phyloP scores from a whole-genome alignment of 169 alveolate species.

The Cryptosporidium ryanae region DNA sequence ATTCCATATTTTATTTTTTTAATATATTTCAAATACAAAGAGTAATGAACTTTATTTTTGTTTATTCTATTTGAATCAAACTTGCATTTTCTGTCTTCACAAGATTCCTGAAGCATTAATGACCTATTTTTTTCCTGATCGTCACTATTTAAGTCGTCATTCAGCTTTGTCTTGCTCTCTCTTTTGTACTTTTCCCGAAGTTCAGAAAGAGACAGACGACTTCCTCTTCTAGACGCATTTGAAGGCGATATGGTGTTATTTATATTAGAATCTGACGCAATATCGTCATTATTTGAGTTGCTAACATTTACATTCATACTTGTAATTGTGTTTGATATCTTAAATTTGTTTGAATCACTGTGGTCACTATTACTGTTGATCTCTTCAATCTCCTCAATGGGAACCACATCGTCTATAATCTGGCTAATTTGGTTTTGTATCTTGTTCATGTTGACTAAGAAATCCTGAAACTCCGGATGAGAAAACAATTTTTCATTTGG shows the following conservation, averaged over 20 bases:
- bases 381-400: conserved; percentile 64
- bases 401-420: conserved; percentile 58
- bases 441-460: conserved; percentile 35
- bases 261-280: background rate
- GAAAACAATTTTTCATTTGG: conserved; percentile 20
- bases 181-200: conserved; percentile 48
- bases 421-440: conserved; percentile 47
- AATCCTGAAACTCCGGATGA: conserved; percentile 48
- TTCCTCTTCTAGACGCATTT: conserved; percentile 55
- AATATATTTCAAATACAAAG: conserved; percentile 28
- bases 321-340: background rate
- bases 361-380: conserved; percentile 5
- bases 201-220: conserved; percentile 33
- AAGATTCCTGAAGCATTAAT: too few relatives aligned
- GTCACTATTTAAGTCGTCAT: background rate
- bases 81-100: background rate
- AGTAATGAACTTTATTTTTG: conserved; percentile 2
- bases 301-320: background rate
- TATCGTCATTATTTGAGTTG: background rate
- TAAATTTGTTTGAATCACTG: conserved; percentile 1
- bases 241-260: background rate
- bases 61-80: conserved; percentile 6
- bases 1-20: conserved; percentile 1
- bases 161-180: conserved; percentile 22
- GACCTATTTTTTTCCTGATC: background rate